A percentile compares a stretch with the other conserved stretches of the same genome.
These are phyloP conservation scores for Coemansia javaensis DNA, from an alignment of 192 early-diverging fungal genomes.

Conservation along the genomic window DNA sequence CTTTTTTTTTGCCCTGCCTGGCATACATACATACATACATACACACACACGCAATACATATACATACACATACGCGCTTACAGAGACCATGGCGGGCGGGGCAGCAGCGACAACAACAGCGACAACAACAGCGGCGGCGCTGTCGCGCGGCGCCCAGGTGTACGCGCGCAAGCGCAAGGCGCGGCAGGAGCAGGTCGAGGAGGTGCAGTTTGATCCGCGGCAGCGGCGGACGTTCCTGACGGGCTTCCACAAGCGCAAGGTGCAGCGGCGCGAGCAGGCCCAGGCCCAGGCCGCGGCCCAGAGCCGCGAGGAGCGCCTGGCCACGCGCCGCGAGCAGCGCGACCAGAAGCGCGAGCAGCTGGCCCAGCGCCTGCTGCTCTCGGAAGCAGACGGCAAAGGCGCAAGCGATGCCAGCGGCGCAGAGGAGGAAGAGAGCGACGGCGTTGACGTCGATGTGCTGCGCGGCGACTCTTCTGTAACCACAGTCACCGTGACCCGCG, in stretches of 20 bases:
- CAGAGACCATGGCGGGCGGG: slow-evolving; percentile 16
- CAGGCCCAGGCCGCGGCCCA: slow-evolving; percentile 47
- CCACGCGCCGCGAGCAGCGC: slow-evolving; percentile 48
- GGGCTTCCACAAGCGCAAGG: slow-evolving; percentile 75
- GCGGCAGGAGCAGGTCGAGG: slow-evolving; percentile 58
- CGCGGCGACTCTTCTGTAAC: slow-evolving; percentile 55
- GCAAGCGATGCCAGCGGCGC: slow-evolving; percentile 30
- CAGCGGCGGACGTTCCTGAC: slow-evolving; percentile 66
- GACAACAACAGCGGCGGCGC: slow-evolving; percentile 56
- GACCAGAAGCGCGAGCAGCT: slow-evolving; percentile 55
- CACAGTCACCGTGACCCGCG: slow-evolving; percentile 67
- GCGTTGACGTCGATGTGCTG: slow-evolving; percentile 54
- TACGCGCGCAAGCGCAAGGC: slow-evolving; percentile 69
- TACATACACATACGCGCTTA: background rate
- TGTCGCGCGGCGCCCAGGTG: slow-evolving; percentile 57
- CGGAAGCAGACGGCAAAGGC: slow-evolving; percentile 29
- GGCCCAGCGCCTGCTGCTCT: slow-evolving; percentile 44
- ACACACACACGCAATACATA: background rate
- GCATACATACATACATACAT: too few species aligned
- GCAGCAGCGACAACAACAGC: too few species aligned
- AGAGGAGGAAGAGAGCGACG: slow-evolving; percentile 13
- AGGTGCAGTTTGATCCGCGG: slow-evolving; percentile 60
- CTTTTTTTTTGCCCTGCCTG: slow-evolving; percentile 3
- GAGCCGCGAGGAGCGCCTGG: slow-evolving; percentile 54
- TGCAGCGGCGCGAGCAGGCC: slow-evolving; percentile 62